A percentile compares a stretch with the other conserved stretches of the same genome.
Evolutionary conservation across 225 moss, liverwort and hornwort genomes (phyloP).

Genomic region (Physcomitrium patens): DNA sequence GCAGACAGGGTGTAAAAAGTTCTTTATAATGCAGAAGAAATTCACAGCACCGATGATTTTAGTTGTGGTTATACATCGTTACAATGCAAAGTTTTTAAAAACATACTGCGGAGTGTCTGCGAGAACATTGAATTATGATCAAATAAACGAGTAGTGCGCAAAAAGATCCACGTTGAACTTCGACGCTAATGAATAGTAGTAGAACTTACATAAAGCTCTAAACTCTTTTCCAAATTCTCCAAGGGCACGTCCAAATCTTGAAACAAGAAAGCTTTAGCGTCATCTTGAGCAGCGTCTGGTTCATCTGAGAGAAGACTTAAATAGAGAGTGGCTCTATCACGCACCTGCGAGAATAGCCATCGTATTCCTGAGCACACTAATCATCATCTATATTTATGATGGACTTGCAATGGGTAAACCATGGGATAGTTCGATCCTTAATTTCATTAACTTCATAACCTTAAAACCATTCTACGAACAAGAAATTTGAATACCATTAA

Average conservation of each 20-base stretch:
- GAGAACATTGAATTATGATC: neutral
- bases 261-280: conserved; percentile 59
- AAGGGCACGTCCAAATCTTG: conserved; percentile 73
- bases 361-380: conserved; percentile 20
- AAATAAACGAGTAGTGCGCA: neutral
- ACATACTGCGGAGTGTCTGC: neutral
- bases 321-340: conserved; percentile 84
- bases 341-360: conserved; percentile 55
- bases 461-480: neutral
- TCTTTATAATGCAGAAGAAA: conserved; percentile 17
- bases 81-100: neutral
- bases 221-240: conserved; percentile 74
- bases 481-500: neutral
- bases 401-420: conserved; percentile 5
- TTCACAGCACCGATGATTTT: conserved; percentile 10
- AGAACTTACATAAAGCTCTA: conserved; percentile 67
- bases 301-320: conserved; percentile 67
- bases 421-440: neutral
- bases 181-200: conserved; percentile 15
- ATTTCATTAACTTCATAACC: neutral
- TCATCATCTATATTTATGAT: neutral
- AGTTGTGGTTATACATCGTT: neutral
- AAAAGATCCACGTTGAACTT: neutral
- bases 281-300: conserved; percentile 41
- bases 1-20: conserved; percentile 18